Percentiles rank a stretch among this genome's conserved stretches.
phyloP scores from a whole-genome alignment of 169 alveolate species.

The Plasmodium knowlesi region DNA sequence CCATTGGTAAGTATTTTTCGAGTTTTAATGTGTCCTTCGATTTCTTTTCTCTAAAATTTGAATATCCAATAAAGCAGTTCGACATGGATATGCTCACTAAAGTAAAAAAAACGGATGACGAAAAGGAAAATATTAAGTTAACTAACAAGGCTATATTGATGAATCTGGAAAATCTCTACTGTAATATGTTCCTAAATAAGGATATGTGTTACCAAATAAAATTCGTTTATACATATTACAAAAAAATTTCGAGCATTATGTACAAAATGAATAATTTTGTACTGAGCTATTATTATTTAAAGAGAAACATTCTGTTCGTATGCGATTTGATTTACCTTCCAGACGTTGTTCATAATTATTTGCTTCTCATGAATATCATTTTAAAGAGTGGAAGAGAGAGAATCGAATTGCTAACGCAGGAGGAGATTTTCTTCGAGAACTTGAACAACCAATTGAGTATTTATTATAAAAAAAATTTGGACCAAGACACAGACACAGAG shows the following conservation, averaged over 20 bases:
- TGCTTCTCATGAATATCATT: conserved; percentile 28
- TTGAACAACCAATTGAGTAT: conserved; percentile 43
- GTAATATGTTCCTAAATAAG: conserved; percentile 64
- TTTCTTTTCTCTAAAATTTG: conserved; percentile 68
- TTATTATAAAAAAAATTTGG: conserved; percentile 7
- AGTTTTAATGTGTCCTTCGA: conserved; percentile 34
- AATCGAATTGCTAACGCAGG: conserved; percentile 72
- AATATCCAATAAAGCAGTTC: conserved; percentile 39
- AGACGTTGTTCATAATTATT: conserved; percentile 23
- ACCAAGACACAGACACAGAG: not conserved
- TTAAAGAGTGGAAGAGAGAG: conserved; percentile 67
- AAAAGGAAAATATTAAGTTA: conserved; percentile 10
- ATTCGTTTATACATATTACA: conserved; percentile 39
- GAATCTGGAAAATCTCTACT: conserved; percentile 28
- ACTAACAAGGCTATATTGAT: conserved; percentile 24
- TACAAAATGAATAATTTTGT: conserved; percentile 59
- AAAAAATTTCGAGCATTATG: conserved; percentile 29
- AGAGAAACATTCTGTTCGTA: conserved; percentile 18
- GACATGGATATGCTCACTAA: conserved; percentile 30
- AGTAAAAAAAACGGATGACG: conserved; percentile 25
- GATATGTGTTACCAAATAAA: conserved; percentile 48
- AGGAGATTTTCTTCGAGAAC: conserved; percentile 74
- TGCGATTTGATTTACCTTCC: conserved; percentile 52
- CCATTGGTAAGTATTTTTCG: conserved; percentile 57
- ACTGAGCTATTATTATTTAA: conserved; percentile 66